A percentile compares a stretch with the other conserved stretches of the same genome.
Conservation (phyloP, 805 yeast genomes). For the Candida silvatica region DNA sequence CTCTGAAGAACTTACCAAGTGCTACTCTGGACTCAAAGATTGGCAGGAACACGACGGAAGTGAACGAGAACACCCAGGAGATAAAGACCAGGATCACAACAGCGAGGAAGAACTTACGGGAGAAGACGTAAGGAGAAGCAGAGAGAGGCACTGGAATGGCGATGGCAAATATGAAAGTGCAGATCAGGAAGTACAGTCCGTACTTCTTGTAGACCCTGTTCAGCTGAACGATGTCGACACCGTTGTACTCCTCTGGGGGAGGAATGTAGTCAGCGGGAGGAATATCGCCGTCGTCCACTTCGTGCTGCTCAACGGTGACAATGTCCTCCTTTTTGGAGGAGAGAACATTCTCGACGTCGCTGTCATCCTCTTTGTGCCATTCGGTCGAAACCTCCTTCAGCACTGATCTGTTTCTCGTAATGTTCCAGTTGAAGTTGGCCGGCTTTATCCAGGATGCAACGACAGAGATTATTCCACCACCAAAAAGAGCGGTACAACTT, state of each 20-base stretch:
- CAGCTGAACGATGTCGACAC: not conserved
- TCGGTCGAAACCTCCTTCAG: not conserved
- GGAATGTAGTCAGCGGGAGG: not conserved
- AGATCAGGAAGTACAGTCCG: constrained; percentile 11
- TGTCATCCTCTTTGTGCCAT: not conserved
- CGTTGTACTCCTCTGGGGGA: not conserved
- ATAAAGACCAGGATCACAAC: constrained; percentile 12
- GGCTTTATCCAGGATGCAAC: constrained; percentile 7
- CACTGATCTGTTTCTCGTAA: not conserved
- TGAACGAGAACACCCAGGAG: not conserved
- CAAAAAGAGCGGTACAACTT: constrained; percentile 27
- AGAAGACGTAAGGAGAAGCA: constrained; percentile 27
- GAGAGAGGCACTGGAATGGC: constrained; percentile 28
- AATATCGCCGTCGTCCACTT: not conserved
- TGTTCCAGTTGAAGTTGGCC: not conserved
- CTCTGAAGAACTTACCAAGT: not conserved
- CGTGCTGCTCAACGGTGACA: not conserved
- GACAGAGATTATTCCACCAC: constrained; percentile 28
- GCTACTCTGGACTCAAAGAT: not conserved
- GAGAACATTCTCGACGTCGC: not conserved
- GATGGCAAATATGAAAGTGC: constrained; percentile 15
- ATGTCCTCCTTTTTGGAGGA: no score
- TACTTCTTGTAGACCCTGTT: not conserved
- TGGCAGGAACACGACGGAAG: not conserved
- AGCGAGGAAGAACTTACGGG: constrained; percentile 24